These are phyloP conservation scores for Arachis stenosperma DNA, from an alignment of 306 rosid genomes.

Conservation along the genomic window DNA sequence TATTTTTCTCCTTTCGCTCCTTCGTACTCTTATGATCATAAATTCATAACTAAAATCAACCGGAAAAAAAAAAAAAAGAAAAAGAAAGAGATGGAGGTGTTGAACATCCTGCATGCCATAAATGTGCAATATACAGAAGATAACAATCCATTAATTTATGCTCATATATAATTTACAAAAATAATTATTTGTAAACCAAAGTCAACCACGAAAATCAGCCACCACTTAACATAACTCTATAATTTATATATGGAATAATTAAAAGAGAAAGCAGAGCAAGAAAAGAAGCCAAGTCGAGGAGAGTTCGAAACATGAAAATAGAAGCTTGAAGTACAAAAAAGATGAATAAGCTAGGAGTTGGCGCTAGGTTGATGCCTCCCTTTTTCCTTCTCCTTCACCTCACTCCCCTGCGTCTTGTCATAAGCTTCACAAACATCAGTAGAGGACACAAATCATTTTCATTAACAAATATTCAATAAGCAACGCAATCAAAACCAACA, in stretches of 20 bases:
- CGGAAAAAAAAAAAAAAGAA: too few relatives aligned
- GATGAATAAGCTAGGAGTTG: conserved; percentile 21
- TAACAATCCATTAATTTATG: neutral
- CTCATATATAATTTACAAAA: too few relatives aligned
- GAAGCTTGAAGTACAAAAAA: neutral
- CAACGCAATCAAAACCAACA: neutral
- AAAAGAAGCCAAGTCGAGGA: neutral
- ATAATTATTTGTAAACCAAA: too few relatives aligned
- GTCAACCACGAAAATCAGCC: too few relatives aligned
- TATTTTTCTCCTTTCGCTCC: too few relatives aligned
- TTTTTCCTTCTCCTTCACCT: conserved; percentile 89
- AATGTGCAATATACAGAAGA: neutral
- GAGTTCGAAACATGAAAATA: neutral
- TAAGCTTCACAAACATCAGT: conserved; percentile 46
- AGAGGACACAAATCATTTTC: neutral
- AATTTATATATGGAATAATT: too few relatives aligned
- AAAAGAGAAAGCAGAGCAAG: neutral
- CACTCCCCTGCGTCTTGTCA: conserved; percentile 90
- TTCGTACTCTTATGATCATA: too few relatives aligned
- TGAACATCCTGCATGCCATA: too few relatives aligned
- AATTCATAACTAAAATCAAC: too few relatives aligned
- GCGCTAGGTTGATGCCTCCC: conserved; percentile 57
- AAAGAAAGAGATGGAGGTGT: too few relatives aligned
- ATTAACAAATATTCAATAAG: neutral
- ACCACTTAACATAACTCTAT: too few relatives aligned